phyloP scores from a whole-genome alignment of 805 yeast species.

The Pichia paraexigua region DNA sequence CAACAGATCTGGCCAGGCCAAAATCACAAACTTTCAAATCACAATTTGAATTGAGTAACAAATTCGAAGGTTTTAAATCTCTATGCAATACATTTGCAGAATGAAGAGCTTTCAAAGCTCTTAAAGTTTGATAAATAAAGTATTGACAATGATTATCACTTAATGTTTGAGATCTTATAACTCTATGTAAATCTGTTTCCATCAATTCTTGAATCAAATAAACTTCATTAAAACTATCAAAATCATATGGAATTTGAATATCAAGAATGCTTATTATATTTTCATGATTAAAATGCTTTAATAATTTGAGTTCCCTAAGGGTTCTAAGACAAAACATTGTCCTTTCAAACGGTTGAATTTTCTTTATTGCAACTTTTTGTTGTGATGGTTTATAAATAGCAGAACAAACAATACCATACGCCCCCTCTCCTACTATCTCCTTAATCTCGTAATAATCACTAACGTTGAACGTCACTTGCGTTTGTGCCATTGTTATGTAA shows the following conservation, averaged over 20 bases:
- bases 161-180: conserved; percentile 70
- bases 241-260: conserved; percentile 74
- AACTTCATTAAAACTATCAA: conserved; percentile 75
- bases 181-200: conserved; percentile 83
- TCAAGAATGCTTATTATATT: conserved; percentile 86
- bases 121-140: conserved; percentile 81
- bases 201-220: conserved; percentile 81
- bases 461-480: conserved; percentile 60
- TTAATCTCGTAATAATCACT: conserved; percentile 79
- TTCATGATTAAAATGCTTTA: conserved; percentile 89
- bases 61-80: conserved; percentile 84
- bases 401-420: conserved; percentile 89
- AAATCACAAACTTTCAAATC: conserved; percentile 92
- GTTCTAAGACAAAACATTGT: conserved; percentile 86
- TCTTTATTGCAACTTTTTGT: conserved; percentile 90
- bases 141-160: conserved; percentile 93
- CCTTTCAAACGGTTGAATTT: conserved; percentile 86
- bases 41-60: conserved; percentile 83
- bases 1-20: conserved; percentile 72
- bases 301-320: conserved; percentile 76
- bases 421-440: conserved; percentile 90
- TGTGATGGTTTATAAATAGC: conserved; percentile 82
- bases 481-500: conserved; percentile 6
- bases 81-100: conserved; percentile 92
- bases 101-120: conserved; percentile 87